phyloP scores from a whole-genome alignment of 2,329 filamentous ascomycete genomes.

The Penicillium sp. region DNA sequence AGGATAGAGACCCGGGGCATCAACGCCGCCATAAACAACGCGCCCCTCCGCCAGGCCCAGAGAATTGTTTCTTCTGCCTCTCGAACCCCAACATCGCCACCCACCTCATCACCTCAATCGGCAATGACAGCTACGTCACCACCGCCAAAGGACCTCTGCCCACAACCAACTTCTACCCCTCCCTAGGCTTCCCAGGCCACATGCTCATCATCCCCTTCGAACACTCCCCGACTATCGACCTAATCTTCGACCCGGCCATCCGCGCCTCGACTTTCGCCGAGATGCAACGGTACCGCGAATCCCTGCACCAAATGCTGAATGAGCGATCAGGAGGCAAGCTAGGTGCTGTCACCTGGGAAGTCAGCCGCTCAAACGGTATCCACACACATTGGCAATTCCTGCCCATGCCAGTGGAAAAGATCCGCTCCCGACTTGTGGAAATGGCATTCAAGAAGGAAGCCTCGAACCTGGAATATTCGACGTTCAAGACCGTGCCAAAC shows the following conservation, averaged over 20 bases:
- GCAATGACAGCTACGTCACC: conserved; percentile 81
- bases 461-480: conserved; percentile 65
- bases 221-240: conserved; percentile 71
- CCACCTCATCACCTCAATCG: conserved; percentile 88
- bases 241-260: conserved; percentile 60
- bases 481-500: conserved; percentile 44
- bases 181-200: conserved; percentile 75
- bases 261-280: conserved; percentile 65
- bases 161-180: conserved; percentile 66
- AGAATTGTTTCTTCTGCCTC: conserved; percentile 91
- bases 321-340: conserved; percentile 52
- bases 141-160: conserved; percentile 88
- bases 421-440: conserved; percentile 73
- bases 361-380: conserved; percentile 75
- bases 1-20: conserved; percentile 28
- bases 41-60: conserved; percentile 59
- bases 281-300: conserved; percentile 75
- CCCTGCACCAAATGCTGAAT: conserved; percentile 74
- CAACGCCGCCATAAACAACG: conserved; percentile 44
- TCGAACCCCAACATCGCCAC: conserved; percentile 79
- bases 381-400: conserved; percentile 95
- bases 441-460: conserved; percentile 86
- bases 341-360: conserved; percentile 88
- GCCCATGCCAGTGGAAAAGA: conserved; percentile 66
- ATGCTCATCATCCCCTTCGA: conserved; percentile 86